Evolutionary conservation across 2,329 filamentous ascomycete species (phyloP).

Genomic region (Penicillium italicum): DNA sequence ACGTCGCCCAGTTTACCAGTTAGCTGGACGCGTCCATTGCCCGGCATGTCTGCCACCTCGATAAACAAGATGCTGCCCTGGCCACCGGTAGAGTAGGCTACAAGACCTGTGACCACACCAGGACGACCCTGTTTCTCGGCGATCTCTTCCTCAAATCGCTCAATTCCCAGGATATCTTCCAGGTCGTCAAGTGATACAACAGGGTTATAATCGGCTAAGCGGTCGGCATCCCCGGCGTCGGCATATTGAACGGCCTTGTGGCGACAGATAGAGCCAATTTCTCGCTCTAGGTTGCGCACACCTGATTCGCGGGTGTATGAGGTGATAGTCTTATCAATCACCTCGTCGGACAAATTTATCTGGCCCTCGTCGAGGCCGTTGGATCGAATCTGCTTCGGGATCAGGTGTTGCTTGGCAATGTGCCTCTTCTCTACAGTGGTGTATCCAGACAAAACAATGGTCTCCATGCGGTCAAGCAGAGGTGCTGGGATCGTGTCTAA

Average conservation of each 20-base stretch:
- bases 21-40: conserved; percentile 83
- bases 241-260: conserved; percentile 94
- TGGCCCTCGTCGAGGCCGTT: conserved; percentile 79
- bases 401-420: conserved; percentile 87
- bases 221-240: conserved; percentile 74
- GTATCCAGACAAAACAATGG: conserved; percentile 87
- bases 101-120: conserved; percentile 91
- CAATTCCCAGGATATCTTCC: conserved; percentile 86
- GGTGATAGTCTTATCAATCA: conserved; percentile 92
- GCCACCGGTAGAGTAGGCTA: conserved; percentile 87
- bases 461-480: conserved; percentile 94
- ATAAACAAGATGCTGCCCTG: conserved; percentile 98
- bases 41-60: conserved; percentile 96
- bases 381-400: conserved; percentile 89
- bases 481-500: conserved; percentile 94
- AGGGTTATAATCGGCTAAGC: conserved; percentile 67
- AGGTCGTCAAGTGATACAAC: conserved; percentile 73
- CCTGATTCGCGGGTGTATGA: conserved; percentile 95
- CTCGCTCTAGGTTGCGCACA: conserved; percentile 91
- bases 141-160: conserved; percentile 93
- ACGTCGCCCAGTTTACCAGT: conserved; percentile 96
- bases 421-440: conserved; percentile 95
- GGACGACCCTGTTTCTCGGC: conserved; percentile 78
- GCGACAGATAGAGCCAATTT: conserved; percentile 90
- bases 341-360: conserved; percentile 72